Base-by-base conservation (phyloP, 768 basidiomycete genomes). In the Amanita subjunquillea region DNA sequence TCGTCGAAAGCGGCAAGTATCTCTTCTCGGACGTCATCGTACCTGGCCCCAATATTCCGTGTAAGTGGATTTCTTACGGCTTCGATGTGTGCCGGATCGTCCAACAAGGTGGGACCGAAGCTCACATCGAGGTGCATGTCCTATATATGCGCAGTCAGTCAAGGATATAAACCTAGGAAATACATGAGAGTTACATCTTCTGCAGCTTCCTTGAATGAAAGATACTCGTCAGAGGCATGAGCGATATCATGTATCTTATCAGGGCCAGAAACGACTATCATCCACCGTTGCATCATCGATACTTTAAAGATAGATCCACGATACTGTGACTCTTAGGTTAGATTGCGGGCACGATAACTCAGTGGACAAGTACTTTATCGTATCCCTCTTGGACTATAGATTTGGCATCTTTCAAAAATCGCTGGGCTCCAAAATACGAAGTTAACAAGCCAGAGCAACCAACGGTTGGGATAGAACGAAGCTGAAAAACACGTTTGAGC, bases 241-340 rank as follows among this genome's bases (percentile, higher is more conserved):
- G 1, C 1, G 1, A 30, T 30, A 9, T 30, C 30, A 9, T 9
- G 30, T 30, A 30, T 8, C 8, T 67, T 63, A 20, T 63, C 54
- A 0, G 63, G 62, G 1, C 74, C 70, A 7, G 69, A 66, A 25
- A 73, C 62, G 8, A 79, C 59, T n/a, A 78, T 67, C 6, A 70
- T 50, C 78, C 79, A 80, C 40, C 67, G 63, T 34, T 71, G 64
- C 38, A 75, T 58, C 45, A 64, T 63, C 0, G 76, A 62, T 4
- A 79, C 62, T 59, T 72, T 74, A 62, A 77, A 80, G 4, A 63
- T 50, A 32, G 56, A 53, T 39, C 59, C 58, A 23, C 57, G 59
- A 53, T 61, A 62, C 66, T 64, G 36, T 15, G 4, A 44, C 32
- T 15, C 7, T 5, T 20, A 0, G 23, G 2, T 36, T 8, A 25